Evolutionary conservation across 2,329 filamentous ascomycete species (phyloP).

Genomic region (Fusarium sp.): DNA sequence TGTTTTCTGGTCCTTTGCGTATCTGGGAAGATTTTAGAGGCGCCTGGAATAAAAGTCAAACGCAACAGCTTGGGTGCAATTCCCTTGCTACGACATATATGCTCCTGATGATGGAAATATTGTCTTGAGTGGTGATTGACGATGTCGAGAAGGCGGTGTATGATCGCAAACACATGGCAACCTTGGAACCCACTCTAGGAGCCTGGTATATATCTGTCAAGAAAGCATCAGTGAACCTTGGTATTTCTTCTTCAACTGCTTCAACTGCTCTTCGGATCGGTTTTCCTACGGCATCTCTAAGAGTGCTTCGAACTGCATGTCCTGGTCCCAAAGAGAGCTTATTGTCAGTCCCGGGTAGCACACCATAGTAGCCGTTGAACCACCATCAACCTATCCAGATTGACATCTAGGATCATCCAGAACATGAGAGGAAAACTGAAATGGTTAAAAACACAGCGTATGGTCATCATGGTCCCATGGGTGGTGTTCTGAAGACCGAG

Average conservation of each 20-base stretch:
- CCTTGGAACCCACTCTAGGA: not conserved
- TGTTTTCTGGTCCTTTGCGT: not conserved
- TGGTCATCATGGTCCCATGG: too few species aligned
- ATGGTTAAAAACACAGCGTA: too few species aligned
- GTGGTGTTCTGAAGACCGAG: too few species aligned
- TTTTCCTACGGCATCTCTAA: too few species aligned
- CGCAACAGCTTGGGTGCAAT: not conserved
- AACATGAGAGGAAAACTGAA: too few species aligned
- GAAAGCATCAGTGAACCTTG: not conserved
- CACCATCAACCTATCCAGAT: not conserved
- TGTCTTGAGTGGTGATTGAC: not conserved
- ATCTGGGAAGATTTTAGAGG: not conserved
- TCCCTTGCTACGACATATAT: not conserved
- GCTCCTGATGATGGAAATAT: not conserved
- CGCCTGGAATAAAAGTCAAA: constrained; percentile 1
- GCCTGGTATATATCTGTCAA: not conserved
- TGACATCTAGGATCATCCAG: too few species aligned
- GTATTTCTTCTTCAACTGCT: not conserved
- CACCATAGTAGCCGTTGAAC: not conserved
- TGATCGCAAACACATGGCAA: too few species aligned
- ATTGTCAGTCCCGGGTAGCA: not conserved
- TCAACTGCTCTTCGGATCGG: too few species aligned
- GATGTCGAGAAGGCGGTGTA: not conserved
- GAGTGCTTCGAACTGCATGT: not conserved
- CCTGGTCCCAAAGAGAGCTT: not conserved